These are phyloP conservation scores for Grammothele lineata DNA, from an alignment of 768 basidiomycete genomes.

Conservation along the genomic window DNA sequence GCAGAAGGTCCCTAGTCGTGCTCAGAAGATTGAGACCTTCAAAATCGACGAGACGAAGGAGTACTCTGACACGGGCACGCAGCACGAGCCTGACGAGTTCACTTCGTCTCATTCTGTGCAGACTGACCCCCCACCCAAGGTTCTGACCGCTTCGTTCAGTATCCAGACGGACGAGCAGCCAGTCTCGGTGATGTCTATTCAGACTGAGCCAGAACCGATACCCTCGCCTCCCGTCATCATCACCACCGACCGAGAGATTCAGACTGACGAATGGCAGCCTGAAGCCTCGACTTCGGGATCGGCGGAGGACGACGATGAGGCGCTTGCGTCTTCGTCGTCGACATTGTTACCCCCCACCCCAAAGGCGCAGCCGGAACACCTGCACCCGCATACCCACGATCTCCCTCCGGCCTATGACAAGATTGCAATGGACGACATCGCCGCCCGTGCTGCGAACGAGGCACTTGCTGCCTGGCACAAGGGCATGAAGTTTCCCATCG, in stretches of 20 bases:
- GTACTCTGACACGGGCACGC: slow-evolving; percentile 70
- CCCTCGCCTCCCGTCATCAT: slow-evolving; percentile 23
- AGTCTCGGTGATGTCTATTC: slow-evolving; percentile 27
- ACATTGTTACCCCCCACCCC: slow-evolving; percentile 71
- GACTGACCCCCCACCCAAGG: slow-evolving; percentile 56
- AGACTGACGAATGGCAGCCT: slow-evolving; percentile 49
- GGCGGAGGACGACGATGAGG: slow-evolving; percentile 42
- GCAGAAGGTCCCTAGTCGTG: slow-evolving; percentile 67
- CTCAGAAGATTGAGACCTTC: slow-evolving; percentile 42
- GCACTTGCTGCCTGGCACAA: slow-evolving; percentile 69
- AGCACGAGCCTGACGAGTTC: slow-evolving; percentile 60
- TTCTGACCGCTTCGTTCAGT: slow-evolving; percentile 42
- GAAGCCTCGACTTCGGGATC: slow-evolving; percentile 36
- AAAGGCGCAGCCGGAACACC: slow-evolving; percentile 40
- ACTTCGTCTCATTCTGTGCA: slow-evolving; percentile 44
- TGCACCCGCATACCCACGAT: slow-evolving; percentile 36
- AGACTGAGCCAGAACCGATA: slow-evolving; percentile 36
- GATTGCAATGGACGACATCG: slow-evolving; percentile 40
- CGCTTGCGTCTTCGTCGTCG: slow-evolving; percentile 69
- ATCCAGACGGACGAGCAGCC: slow-evolving; percentile 50
- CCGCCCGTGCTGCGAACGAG: slow-evolving; percentile 51
- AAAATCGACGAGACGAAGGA: slow-evolving; percentile 62
- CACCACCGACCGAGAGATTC: slow-evolving; percentile 53
- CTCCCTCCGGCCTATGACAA: slow-evolving; percentile 74
- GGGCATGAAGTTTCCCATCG: slow-evolving; percentile 45